Evolutionary conservation across 345 rosid species (phyloP).

Genomic region (Rhodamnia rubescens): DNA sequence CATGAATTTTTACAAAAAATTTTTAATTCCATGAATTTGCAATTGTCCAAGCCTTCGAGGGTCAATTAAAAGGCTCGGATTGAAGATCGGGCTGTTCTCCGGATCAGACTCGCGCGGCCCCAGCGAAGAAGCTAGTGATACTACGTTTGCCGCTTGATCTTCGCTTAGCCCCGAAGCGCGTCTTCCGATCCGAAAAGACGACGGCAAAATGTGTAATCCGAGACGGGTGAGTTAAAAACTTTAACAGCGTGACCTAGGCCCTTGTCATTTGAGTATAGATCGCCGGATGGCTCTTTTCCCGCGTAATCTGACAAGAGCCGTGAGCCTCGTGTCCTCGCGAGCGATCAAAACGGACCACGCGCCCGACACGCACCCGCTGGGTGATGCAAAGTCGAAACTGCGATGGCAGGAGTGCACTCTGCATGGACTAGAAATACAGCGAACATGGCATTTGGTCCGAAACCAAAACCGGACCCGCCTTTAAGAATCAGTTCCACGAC

Average conservation of each 20-base stretch:
- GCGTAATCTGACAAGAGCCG: not conserved
- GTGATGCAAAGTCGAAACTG: not conserved
- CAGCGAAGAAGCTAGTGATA: not conserved
- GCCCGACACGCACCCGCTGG: accelerated
- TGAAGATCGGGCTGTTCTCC: not conserved
- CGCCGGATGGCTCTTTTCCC: not conserved
- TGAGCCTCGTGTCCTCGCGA: not conserved
- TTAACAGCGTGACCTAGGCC: not conserved
- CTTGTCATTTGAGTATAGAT: not conserved
- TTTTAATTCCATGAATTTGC: not conserved
- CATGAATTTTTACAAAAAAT: not conserved
- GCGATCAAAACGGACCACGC: not conserved
- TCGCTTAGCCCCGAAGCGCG: not conserved
- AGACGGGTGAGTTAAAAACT: not conserved
- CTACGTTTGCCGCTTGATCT: not conserved
- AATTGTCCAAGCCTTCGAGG: not conserved
- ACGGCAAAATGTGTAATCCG: not conserved
- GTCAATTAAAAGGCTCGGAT: not conserved
- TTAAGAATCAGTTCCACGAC: not conserved
- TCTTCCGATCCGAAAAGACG: not conserved
- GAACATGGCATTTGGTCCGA: not conserved
- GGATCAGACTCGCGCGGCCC: not conserved
- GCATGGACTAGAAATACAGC: not conserved
- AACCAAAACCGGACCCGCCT: not conserved
- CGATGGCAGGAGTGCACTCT: not conserved